Evolutionary conservation across 2,329 filamentous ascomycete genomes (phyloP), one percentile per base, ranked within the genome.

Genomic region (Colletotrichum nymphaeae): DNA sequence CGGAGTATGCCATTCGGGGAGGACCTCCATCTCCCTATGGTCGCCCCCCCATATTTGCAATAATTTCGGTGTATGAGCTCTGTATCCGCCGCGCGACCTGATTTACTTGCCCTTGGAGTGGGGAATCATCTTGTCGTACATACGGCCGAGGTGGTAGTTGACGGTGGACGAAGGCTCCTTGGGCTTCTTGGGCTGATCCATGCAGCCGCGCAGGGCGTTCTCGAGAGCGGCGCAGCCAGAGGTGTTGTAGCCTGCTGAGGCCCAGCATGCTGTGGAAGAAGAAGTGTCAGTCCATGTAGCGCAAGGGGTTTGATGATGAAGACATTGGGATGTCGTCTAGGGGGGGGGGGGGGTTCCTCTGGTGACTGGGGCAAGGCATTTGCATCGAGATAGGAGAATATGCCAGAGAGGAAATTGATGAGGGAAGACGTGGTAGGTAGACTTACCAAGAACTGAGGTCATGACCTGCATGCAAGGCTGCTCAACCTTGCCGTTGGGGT

Each of bases 61-160:
- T 6, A n/a, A 37, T 8, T 11, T 6, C 22, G 24, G n/a, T 4
- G 5, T 11, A 2, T 24, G 42, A 3, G 1, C 32, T 19, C 7
- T 4, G 8, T 5, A 22, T 1, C 16, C 8, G 4, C 16, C 1
- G 37, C 37, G 32, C 37, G 37, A 42, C 32, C 32, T 12, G 11
- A 16, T n/a, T 58, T 52, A 73, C 14, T 66, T 73, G 67, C 30
- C 35, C 46, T 73, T 73, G 46, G 55, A 53, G 37, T 73, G 57
- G 5, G 69, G 69, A 11, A 74, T 53, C 37, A 73, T 55, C 46
- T 60, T 69, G 59, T 74, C 93, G 89, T 85, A 92, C 89, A 87
- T 97, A 87, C 97, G 91, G 76, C 90, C 89, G 56, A 98, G 87
- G 82, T 98, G 95, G 87, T 95, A 95, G 85, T 98, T 98, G 90